Evolutionary conservation across 352 stramenopile species (phyloP), one percentile per base, ranked within the genome.

Genomic region (Phytophthora hybrid): DNA sequence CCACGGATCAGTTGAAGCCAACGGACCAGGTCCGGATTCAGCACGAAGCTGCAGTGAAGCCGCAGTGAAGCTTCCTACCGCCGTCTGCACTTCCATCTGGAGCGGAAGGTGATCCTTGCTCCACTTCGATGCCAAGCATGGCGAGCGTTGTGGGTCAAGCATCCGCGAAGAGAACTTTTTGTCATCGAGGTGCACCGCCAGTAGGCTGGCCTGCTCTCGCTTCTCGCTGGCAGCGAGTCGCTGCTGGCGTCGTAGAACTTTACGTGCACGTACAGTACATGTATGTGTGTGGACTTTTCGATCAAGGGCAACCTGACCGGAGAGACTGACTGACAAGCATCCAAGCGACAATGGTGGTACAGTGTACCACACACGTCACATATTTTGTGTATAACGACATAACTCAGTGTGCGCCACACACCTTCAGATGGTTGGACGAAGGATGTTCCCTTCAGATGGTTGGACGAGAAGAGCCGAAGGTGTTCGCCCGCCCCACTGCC

Each of bases 371-470:
- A 44, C 10, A 3, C 1, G 5, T n/a, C 44, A 41, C 63, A 61
- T 58, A 63, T 66, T 34, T 72, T 59, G 26, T 58, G 31, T 46
- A 1, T 0, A 16, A 14, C 5, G 1, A 49, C 62, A 49, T 14
- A 16, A 18, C 23, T 46, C 4, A 32, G 39, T 69, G 63, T 73
- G 18, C 51, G 46, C 52, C 58, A 76, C 63, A 59, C 23, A 18
- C 31, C 11, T 3, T 5, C 10, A 56, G 47, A 73, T 70, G 71
- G 46, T 73, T 77, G 71, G 71, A 72, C 63, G 29, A 26, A 26
- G 23, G 23, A 26, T 26, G 23, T 26, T 26, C 23, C 23, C 23
- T 26, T 26, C 23, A 26, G 23, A 26, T 26, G 23, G 23, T 26
- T 31, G 26, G 26, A 31, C 26, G 26, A 31, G 26, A 29, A 29